phyloP scores from a whole-genome alignment of 805 yeast genomes.

The Torulaspora quercuum region DNA sequence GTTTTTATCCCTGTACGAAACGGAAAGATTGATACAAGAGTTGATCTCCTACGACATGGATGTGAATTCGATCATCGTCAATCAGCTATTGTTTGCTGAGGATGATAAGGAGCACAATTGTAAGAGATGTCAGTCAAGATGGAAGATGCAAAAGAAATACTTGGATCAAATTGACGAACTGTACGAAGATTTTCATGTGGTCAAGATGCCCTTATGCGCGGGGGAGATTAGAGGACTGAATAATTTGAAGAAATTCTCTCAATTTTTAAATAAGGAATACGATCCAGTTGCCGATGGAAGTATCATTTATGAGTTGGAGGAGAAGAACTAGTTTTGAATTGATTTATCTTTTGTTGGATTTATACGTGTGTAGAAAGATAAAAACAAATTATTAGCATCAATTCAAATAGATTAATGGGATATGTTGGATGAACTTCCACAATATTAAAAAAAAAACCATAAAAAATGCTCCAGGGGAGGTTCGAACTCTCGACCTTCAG shows the following conservation, averaged over 20 bases:
- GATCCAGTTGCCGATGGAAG: constrained; percentile 56
- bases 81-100: constrained; percentile 87
- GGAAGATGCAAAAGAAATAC: constrained; percentile 94
- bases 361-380: constrained; percentile 1
- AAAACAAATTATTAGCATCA: not conserved
- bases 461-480: constrained; percentile 42
- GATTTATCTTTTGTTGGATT: not conserved
- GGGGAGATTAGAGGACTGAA: constrained; percentile 92
- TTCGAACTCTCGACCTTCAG: constrained; percentile 45
- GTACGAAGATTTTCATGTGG: constrained; percentile 95
- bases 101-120: constrained; percentile 65
- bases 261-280: constrained; percentile 73
- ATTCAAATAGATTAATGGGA: too few species aligned
- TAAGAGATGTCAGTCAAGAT: constrained; percentile 85
- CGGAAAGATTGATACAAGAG: constrained; percentile 97
- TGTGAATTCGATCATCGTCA: constrained; percentile 92
- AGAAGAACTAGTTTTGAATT: constrained; percentile 23
- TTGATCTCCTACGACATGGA: constrained; percentile 92
- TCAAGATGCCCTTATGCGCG: constrained; percentile 92
- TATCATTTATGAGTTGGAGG: constrained; percentile 38
- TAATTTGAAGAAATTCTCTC: constrained; percentile 77
- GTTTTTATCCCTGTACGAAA: constrained; percentile 91
- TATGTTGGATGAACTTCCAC: too few species aligned
- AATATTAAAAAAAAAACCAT: too few species aligned
- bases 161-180: constrained; percentile 92